Evolutionary conservation across 768 basidiomycete species (phyloP).

Genomic region (Phaffia tasmanica): DNA sequence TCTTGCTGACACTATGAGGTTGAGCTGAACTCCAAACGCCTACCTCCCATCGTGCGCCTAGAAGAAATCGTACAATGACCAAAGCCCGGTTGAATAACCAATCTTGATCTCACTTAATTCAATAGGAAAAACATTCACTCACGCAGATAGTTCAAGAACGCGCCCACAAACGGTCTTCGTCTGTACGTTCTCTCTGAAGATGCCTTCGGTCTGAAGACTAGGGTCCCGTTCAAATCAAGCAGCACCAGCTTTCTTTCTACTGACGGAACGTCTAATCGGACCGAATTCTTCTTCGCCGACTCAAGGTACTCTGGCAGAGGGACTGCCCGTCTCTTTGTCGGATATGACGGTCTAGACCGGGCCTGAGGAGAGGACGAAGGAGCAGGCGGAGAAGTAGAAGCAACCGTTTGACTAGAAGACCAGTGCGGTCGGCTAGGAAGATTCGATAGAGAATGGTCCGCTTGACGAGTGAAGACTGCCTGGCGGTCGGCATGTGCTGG

Average conservation of each 20-base stretch:
- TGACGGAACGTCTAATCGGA: neutral
- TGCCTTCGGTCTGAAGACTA: slow-evolving; percentile 20
- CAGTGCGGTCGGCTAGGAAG: no score
- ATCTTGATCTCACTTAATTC: no score
- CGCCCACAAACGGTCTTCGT: slow-evolving; percentile 22
- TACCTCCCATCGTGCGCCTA: slow-evolving; percentile 34
- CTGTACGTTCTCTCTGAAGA: neutral
- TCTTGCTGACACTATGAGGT: slow-evolving; percentile 22
- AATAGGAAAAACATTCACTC: neutral
- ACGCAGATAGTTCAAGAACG: slow-evolving; percentile 24
- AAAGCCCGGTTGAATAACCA: no score
- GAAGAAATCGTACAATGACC: no score
- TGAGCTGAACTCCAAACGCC: slow-evolving; percentile 87
- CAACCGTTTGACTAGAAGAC: no score
- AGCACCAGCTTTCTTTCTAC: slow-evolving; percentile 17
- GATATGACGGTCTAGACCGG: no score
- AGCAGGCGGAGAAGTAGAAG: no score
- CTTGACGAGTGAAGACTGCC: no score
- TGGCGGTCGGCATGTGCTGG: no score
- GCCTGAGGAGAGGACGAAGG: no score
- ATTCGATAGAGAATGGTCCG: no score
- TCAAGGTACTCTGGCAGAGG: slow-evolving; percentile 6
- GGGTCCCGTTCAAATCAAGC: slow-evolving; percentile 27
- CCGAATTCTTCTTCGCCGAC: neutral
- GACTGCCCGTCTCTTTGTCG: neutral